These are phyloP conservation scores for Phyllosticta paracitricarpa DNA, from an alignment of 2,329 filamentous ascomycete genomes.

Conservation along the genomic window DNA sequence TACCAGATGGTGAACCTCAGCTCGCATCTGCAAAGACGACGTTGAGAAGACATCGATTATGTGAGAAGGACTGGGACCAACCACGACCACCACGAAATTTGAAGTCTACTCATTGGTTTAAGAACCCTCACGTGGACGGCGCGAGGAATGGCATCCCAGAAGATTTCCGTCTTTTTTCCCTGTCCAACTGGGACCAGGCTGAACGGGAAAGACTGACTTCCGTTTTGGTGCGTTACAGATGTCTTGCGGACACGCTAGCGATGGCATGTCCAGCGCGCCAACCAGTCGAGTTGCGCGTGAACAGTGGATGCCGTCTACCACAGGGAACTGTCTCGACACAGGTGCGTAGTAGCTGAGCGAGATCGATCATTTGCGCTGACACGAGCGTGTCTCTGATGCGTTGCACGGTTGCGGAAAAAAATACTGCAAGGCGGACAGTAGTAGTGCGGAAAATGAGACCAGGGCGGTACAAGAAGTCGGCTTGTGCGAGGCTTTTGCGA, in stretches of 20 bases:
- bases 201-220: background rate
- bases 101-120: background rate
- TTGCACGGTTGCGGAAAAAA: background rate
- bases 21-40: background rate
- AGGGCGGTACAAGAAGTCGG: background rate
- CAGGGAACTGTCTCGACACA: background rate
- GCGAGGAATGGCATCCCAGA: background rate
- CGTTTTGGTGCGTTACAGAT: background rate
- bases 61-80: background rate
- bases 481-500: background rate
- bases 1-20: background rate
- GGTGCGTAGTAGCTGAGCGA: background rate
- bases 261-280: background rate
- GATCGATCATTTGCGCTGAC: background rate
- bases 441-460: background rate
- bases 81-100: background rate
- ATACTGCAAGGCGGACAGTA: background rate
- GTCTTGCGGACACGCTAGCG: background rate
- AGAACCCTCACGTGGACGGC: background rate
- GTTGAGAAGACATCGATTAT: background rate
- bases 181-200: background rate
- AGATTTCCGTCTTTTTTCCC: background rate
- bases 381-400: background rate
- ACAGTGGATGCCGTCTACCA: background rate
- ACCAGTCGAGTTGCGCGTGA: background rate